phyloP scores from a whole-genome alignment of 2,329 filamentous ascomycete species.

The Lecanicillium sp. region DNA sequence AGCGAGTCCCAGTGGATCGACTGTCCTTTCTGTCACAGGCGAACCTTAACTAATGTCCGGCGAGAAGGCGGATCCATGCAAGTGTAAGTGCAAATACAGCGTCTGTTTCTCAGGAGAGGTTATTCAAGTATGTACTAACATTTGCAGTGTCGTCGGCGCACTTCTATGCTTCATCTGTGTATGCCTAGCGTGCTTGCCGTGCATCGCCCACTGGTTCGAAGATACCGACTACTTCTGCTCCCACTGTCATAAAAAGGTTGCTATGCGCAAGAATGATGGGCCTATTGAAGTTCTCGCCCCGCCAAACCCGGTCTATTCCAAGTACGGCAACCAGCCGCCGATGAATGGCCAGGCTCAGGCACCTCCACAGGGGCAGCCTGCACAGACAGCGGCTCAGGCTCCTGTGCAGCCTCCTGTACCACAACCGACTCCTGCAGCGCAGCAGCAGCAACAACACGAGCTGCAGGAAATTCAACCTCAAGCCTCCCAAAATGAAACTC shows the following conservation, averaged over 20 bases:
- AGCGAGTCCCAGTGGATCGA: slow-evolving; percentile 23
- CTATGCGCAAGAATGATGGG: slow-evolving; percentile 18
- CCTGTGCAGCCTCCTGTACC: too few relatives aligned
- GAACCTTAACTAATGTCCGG: slow-evolving; percentile 19
- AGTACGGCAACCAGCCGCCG: slow-evolving; percentile 13
- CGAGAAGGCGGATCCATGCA: slow-evolving; percentile 23
- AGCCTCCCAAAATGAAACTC: too few relatives aligned
- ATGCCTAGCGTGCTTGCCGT: slow-evolving; percentile 27
- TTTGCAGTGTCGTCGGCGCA: slow-evolving; percentile 22
- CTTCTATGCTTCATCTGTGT: slow-evolving; percentile 27
- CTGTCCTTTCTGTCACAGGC: slow-evolving; percentile 25
- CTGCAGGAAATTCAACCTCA: slow-evolving; percentile 1
- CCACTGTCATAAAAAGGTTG: slow-evolving; percentile 25
- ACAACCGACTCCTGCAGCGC: too few relatives aligned
- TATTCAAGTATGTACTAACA: not conserved
- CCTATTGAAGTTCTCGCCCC: slow-evolving; percentile 20
- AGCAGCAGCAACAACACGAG: not conserved
- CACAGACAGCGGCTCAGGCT: slow-evolving; percentile 1
- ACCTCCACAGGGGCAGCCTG: slow-evolving; percentile 1
- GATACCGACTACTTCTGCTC: slow-evolving; percentile 25
- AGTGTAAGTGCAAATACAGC: slow-evolving; percentile 17
- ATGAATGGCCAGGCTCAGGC: slow-evolving; percentile 10
- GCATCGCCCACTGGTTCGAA: slow-evolving; percentile 28
- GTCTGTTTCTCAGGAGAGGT: not conserved
- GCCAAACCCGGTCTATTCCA: slow-evolving; percentile 10